phyloP scores from a whole-genome alignment of 805 yeast genomes.

The Hanseniaspora jakobsenii region DNA sequence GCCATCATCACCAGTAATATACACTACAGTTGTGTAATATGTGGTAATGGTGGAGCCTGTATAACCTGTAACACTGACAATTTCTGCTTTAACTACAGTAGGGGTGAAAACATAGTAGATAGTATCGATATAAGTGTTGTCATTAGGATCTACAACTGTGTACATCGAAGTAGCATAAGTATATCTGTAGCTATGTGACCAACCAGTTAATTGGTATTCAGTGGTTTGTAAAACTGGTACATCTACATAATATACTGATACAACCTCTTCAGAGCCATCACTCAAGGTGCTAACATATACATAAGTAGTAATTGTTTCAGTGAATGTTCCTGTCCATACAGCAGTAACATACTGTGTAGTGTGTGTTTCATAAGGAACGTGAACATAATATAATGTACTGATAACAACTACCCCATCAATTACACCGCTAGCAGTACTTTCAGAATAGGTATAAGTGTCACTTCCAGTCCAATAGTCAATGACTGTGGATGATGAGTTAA shows the following conservation, averaged over 20 bases:
- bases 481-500: neutral
- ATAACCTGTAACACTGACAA: conserved; percentile 13
- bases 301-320: conserved; percentile 10
- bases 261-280: conserved; percentile 12
- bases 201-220: neutral
- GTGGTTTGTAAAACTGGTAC: conserved; percentile 5
- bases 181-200: conserved; percentile 6
- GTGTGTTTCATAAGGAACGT: conserved; percentile 12
- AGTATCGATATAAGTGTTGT: conserved; percentile 12
- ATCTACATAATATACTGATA: conserved; percentile 8
- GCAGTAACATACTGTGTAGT: neutral
- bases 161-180: conserved; percentile 16
- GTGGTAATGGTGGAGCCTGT: conserved; percentile 14
- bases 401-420: conserved; percentile 4
- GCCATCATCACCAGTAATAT: conserved; percentile 17
- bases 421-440: neutral
- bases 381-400: conserved; percentile 7
- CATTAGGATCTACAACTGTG: conserved; percentile 17
- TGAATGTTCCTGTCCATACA: conserved; percentile 1
- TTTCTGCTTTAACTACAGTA: conserved; percentile 10
- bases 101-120: conserved; percentile 17
- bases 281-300: conserved; percentile 4
- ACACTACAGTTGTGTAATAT: conserved; percentile 14
- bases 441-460: conserved; percentile 4
- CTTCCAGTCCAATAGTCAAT: conserved; percentile 5